Evolutionary conservation across 257 asterid genomes (phyloP), one percentile per base, ranked within the genome.

Genomic region (Ophiorrhiza pumila): DNA sequence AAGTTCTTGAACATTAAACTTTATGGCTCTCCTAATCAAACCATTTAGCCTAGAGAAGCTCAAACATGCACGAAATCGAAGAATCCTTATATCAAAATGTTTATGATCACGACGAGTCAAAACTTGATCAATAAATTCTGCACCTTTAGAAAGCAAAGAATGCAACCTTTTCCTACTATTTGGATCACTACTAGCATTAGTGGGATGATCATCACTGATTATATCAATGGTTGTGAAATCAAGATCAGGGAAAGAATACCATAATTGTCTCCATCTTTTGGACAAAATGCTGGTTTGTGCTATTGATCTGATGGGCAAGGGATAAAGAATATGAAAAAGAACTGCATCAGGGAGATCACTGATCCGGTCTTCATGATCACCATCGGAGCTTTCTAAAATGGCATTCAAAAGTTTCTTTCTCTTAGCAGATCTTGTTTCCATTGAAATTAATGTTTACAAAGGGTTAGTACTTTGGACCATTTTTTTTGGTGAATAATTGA

Each of bases 341-440:
- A 93, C 69, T 69, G 88, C 92, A 72, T 89, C 87, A 0, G 96
- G 97, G 7, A 93, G 93, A 75, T 87, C 89, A 55, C 93, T 93
- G 83, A 93, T 83, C 29, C 84, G 81, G 64, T 93, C 97, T 29
- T 72, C 85, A 2, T 71, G 47, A 17, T 45, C 23, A 17, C 49
- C 23, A 13, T 46, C 65, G 13, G 59, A 58, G n/a, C 43, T 9
- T 9, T 67, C 74, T 14, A 22, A 29, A 71, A 29, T 46, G 60
- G 41, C 63, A 42, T 69, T 42, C 9, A 58, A 56, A 23, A 72
- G 83, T 74, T 76, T 90, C 72, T 83, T 92, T 72, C 85, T 80
- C 80, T 87, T 92, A 2, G 85, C 83, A 18, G 92, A 90, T 89
- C 97, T 80, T 49, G 98, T 90, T 82, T 92, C 97, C 98, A 92